Conservation (phyloP, 2,329 filamentous ascomycete genomes). For the Botrytis sinoallii region DNA sequence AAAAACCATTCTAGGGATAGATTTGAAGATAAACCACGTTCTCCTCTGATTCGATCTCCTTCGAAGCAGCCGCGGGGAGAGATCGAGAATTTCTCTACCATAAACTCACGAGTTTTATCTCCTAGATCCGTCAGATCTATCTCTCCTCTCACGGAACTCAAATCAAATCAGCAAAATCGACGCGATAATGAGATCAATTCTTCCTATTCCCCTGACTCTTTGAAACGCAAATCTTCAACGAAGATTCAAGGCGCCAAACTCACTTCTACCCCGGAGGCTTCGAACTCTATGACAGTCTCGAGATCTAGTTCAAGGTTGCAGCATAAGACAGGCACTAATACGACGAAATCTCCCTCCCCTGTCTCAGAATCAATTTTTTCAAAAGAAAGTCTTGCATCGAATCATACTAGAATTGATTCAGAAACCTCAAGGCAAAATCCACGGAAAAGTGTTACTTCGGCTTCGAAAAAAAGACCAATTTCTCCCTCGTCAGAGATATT, state of each 20-base stretch:
- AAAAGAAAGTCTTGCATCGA: conserved; percentile 8
- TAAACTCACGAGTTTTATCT: neutral
- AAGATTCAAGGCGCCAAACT: neutral
- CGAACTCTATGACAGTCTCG: neutral
- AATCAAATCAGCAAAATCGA: conserved; percentile 7
- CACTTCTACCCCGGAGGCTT: neutral
- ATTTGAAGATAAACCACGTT: neutral
- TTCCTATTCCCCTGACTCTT: neutral
- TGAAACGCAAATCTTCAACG: neutral
- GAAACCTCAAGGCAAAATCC: neutral
- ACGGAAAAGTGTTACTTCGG: neutral
- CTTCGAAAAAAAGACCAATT: neutral
- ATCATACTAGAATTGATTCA: neutral
- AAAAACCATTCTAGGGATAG: neutral
- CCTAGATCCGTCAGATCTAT: neutral
- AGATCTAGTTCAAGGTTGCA: neutral
- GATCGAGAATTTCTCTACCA: neutral
- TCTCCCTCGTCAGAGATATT: neutral
- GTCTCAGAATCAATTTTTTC: neutral
- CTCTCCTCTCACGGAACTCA: neutral
- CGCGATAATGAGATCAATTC: neutral
- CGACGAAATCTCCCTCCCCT: neutral
- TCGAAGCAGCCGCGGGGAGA: neutral
- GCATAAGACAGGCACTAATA: neutral
- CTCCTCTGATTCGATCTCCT: neutral